Evolutionary conservation across 352 stramenopile species (phyloP).

Genomic region (Globisporangium splendens): DNA sequence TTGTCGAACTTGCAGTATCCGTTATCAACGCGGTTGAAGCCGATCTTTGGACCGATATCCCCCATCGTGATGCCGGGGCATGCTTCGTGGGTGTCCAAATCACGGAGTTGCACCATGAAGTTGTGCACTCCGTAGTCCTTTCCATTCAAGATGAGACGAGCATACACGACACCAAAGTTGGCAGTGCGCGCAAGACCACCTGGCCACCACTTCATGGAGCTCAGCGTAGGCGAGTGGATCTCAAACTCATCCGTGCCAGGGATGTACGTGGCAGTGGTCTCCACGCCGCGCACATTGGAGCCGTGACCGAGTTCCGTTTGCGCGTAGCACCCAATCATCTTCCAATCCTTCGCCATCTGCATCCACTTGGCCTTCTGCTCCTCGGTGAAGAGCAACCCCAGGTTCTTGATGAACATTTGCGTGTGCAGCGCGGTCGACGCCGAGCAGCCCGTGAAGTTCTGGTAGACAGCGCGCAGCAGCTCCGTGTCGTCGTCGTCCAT

Average conservation of each 20-base stretch:
- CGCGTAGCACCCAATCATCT: conserved; percentile 82
- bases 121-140: conserved; percentile 93
- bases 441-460: conserved; percentile 50
- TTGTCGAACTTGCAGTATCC: conserved; percentile 55
- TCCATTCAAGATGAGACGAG: conserved; percentile 80
- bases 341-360: conserved; percentile 55
- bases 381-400: conserved; percentile 57
- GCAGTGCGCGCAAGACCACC: conserved; percentile 93
- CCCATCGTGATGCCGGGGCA: conserved; percentile 51
- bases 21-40: conserved; percentile 51
- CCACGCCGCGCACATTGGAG: conserved; percentile 84
- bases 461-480: conserved; percentile 45
- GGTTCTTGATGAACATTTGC: conserved; percentile 71
- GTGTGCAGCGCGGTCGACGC: conserved; percentile 61
- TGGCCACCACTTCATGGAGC: conserved; percentile 96
- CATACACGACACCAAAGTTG: conserved; percentile 87
- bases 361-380: conserved; percentile 72
- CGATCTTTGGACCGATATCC: conserved; percentile 56
- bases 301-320: conserved; percentile 90
- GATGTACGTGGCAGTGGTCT: conserved; percentile 95
- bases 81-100: conserved; percentile 77
- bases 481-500: conserved; percentile 55
- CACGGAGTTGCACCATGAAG: conserved; percentile 94
- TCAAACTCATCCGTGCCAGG: conserved; percentile 88
- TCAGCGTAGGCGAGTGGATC: conserved; percentile 94